These are phyloP conservation scores for Jimgerdemannia lactiflua DNA, from an alignment of 192 early-diverging fungal species.

Conservation along the genomic window DNA sequence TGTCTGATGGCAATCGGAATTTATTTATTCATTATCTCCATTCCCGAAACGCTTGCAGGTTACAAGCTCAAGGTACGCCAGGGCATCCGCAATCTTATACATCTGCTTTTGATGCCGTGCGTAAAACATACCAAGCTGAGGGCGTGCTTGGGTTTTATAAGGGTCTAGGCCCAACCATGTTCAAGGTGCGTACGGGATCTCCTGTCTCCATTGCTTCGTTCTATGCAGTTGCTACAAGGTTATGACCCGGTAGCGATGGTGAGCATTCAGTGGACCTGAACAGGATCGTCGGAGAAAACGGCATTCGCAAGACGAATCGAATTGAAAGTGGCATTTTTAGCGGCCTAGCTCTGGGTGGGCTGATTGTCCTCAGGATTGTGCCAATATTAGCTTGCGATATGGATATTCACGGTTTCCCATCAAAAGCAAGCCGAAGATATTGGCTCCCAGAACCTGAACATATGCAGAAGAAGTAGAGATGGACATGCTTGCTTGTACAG, in stretches of 20 bases:
- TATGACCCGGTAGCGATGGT: not conserved
- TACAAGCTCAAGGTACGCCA: conserved; percentile 79
- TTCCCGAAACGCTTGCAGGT: conserved; percentile 27
- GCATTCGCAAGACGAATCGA: no score
- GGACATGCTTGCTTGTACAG: no score
- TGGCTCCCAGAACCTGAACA: no score
- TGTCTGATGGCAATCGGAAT: not conserved
- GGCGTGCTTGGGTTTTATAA: conserved; percentile 71
- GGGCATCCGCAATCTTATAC: conserved; percentile 69
- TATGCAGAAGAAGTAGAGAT: no score
- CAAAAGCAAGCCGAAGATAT: no score
- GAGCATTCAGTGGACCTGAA: no score
- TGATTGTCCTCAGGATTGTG: no score
- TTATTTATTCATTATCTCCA: not conserved
- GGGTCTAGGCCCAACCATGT: conserved; percentile 67
- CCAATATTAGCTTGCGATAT: no score
- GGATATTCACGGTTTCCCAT: no score
- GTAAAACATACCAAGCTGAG: conserved; percentile 59
- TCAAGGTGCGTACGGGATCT: conserved; percentile 47
- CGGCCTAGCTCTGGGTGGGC: no score
- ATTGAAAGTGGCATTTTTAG: no score
- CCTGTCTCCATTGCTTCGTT: not conserved
- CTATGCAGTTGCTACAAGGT: not conserved
- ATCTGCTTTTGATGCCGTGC: conserved; percentile 56
- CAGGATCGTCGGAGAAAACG: no score